phyloP scores from a whole-genome alignment of 495 filamentous ascomycete genomes.

The Xylaria intraflava region DNA sequence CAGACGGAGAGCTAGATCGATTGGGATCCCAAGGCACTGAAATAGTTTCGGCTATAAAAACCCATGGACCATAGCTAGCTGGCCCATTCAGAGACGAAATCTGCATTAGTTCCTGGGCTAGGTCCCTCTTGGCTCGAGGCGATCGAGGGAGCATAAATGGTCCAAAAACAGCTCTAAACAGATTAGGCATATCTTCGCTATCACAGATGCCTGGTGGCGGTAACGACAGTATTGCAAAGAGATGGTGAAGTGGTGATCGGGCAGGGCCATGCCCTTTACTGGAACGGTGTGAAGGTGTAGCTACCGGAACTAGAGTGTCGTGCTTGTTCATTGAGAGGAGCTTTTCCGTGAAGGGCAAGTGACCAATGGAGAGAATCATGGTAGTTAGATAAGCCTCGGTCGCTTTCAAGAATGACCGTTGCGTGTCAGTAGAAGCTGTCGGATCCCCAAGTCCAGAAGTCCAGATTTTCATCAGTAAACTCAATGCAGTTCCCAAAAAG shows the following conservation, averaged over 20 bases:
- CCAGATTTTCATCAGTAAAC: slow-evolving; percentile 64
- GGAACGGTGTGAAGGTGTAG: slow-evolving; percentile 48
- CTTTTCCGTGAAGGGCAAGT: slow-evolving; percentile 74
- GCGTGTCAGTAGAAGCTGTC: slow-evolving; percentile 10
- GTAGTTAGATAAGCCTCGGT: slow-evolving; percentile 54
- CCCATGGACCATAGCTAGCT: slow-evolving; percentile 37
- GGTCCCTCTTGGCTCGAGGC: slow-evolving; percentile 32
- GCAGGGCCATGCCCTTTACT: slow-evolving; percentile 31
- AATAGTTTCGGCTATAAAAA: slow-evolving; percentile 30
- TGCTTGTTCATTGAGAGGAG: slow-evolving; percentile 45
- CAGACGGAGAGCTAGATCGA: slow-evolving; percentile 29
- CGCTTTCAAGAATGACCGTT: slow-evolving; percentile 51
- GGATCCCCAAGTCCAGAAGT: slow-evolving; percentile 24
- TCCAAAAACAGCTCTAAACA: slow-evolving; percentile 36
- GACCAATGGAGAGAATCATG: slow-evolving; percentile 59
- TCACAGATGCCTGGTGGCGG: slow-evolving; percentile 37
- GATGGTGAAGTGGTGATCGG: slow-evolving; percentile 41
- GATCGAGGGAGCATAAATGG: slow-evolving; percentile 32
- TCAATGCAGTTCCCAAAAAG: slow-evolving; percentile 65
- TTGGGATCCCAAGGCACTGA: slow-evolving; percentile 23
- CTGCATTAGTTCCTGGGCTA: slow-evolving; percentile 37
- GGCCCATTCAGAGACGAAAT: slow-evolving; percentile 31
- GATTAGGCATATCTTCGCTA: slow-evolving; percentile 35
- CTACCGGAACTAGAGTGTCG: slow-evolving; percentile 32
- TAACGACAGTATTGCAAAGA: slow-evolving; percentile 43